Base-by-base conservation (phyloP, 2,329 filamentous ascomycete species). In the Aplosporella prunicola region DNA sequence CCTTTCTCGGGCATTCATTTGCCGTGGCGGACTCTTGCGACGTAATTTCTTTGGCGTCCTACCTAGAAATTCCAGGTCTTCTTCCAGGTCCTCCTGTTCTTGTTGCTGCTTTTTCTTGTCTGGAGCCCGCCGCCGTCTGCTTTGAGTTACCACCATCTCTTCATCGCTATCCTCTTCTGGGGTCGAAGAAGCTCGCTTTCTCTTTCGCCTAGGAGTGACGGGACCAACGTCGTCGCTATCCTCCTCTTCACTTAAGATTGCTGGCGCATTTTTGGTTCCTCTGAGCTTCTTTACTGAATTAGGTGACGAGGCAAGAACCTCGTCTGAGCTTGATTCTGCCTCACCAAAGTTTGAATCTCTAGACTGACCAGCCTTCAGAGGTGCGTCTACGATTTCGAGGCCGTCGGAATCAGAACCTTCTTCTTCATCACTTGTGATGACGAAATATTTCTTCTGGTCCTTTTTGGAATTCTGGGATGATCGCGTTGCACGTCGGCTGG, bases 1-100 rank as follows among this genome's bases (percentile, higher is more conserved):
- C 36, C 55, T 51, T 41, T 61, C 50, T n/a, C 63, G 52, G 16
- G 56, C 56, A 27, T 47, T 60, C 48, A 55, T 56, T 35, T 55
- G 45, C 20, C 45, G 45, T 13, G 39, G 35, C 3, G 17, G 13
- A 4, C 17, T 39, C 47, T 48, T 32, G 49, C 16, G 29, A 6
- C 48, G 32, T 13, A 28, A 15, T 52, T 49, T 13, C 46, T 44
- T 41, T 45, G 55, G 52, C 2, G 57, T 58, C 1, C 57, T 57
- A 25, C 51, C 42, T 9, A 69, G 46, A 36, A 65, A 66, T 5
- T 65, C 59, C 3, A 69, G 49, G 26, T 69, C 66, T 34, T 67
- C 63, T 24, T 61, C 53, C 9, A 69, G 46, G 31, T 68, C 64
- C 9, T 64, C 60, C 31, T 54, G 46, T 31, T 62, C 59, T 32